phyloP scores from a whole-genome alignment of 768 basidiomycete species.

The Leucosporidium scottii region DNA sequence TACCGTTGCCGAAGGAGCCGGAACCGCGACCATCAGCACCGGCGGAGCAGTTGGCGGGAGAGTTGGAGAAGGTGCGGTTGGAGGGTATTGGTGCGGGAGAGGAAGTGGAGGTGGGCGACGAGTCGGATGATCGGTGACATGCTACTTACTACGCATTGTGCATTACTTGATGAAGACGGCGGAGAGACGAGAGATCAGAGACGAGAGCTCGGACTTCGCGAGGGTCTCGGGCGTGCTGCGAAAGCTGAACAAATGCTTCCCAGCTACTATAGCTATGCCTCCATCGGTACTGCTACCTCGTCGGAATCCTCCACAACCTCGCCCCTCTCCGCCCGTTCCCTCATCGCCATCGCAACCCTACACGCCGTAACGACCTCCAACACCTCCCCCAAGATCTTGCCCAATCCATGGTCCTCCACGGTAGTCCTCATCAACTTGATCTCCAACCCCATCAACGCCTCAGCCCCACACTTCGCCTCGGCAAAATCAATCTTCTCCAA shows the following conservation, averaged over 20 bases:
- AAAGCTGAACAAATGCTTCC: too few relatives aligned
- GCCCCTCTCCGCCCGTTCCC: not conserved
- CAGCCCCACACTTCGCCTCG: constrained; percentile 4
- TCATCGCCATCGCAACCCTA: not conserved
- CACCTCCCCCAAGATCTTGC: constrained; percentile 27
- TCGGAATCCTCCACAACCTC: too few relatives aligned
- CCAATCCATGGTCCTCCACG: constrained; percentile 25
- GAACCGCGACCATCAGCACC: too few relatives aligned
- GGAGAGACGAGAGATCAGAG: too few relatives aligned
- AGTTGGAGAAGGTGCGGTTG: not conserved
- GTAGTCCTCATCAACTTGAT: constrained; percentile 10
- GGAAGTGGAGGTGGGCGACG: not conserved
- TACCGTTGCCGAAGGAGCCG: not conserved
- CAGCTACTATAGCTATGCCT: too few relatives aligned
- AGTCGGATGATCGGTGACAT: too few relatives aligned
- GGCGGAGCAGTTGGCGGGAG: not conserved
- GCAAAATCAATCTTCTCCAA: constrained; percentile 28
- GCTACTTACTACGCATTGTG: too few relatives aligned
- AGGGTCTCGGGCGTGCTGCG: too few relatives aligned
- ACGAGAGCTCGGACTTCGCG: too few relatives aligned
- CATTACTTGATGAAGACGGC: too few relatives aligned
- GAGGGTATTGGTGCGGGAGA: not conserved
- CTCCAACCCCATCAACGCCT: constrained; percentile 19
- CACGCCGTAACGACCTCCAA: constrained; percentile 7
- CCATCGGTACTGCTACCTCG: too few relatives aligned